phyloP scores from a whole-genome alignment of 106 monocot species.

The Dactylorhiza incarnata region DNA sequence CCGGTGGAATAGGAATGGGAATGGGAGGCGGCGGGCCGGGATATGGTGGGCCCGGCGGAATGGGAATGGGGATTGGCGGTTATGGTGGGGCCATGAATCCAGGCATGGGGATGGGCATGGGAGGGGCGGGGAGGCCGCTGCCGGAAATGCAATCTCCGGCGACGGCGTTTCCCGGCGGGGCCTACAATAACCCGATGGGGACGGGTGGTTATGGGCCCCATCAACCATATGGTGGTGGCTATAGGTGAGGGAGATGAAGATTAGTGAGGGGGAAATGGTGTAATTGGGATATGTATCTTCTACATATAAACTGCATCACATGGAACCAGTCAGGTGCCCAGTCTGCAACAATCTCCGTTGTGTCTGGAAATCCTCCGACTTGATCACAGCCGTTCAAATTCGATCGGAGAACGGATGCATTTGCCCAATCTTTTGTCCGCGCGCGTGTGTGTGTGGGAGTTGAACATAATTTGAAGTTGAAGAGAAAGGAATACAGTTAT shows the following conservation, averaged over 20 bases:
- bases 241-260: constrained; percentile 24
- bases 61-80: constrained; percentile 27
- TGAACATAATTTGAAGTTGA: background rate
- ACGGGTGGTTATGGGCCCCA: constrained; percentile 51
- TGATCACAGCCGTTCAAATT: background rate
- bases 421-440: background rate
- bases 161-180: constrained; percentile 21
- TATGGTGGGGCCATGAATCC: constrained; percentile 5
- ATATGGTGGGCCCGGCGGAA: constrained; percentile 23
- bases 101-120: constrained; percentile 18
- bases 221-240: constrained; percentile 47
- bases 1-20: constrained; percentile 25
- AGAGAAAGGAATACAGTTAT: background rate
- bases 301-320: background rate
- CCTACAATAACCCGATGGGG: constrained; percentile 48
- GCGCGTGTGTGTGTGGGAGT: background rate
- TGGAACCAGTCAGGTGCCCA: background rate
- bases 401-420: background rate
- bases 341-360: constrained; percentile 2
- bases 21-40: constrained; percentile 4
- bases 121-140: constrained; percentile 16
- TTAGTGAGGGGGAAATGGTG: background rate
- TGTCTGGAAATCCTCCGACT: background rate
- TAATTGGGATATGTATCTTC: constrained; percentile 2
- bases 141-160: constrained; percentile 7